These are phyloP conservation scores for Daldinia vernicosa DNA, from an alignment of 495 filamentous ascomycete species.

Conservation along the genomic window DNA sequence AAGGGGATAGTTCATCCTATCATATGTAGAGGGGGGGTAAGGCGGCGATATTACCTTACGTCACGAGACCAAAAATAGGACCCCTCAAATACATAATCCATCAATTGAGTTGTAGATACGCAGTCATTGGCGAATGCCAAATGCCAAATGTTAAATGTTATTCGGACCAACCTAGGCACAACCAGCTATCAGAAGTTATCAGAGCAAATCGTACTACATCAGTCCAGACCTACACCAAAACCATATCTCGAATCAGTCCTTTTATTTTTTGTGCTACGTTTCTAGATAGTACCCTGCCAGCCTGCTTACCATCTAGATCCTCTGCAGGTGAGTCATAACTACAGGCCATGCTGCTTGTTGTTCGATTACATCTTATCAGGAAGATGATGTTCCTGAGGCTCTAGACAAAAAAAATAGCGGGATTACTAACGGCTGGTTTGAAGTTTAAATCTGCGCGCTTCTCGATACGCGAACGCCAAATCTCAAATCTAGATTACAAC, in stretches of 20 bases:
- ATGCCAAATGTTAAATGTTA: too few species aligned
- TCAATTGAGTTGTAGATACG: not conserved
- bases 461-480: not conserved
- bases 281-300: not conserved
- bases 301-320: not conserved
- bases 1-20: too few species aligned
- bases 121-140: constrained; percentile 12
- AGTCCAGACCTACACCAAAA: not conserved
- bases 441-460: not conserved
- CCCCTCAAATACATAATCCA: not conserved
- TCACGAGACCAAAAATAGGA: constrained; percentile 11
- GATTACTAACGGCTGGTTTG: not conserved
- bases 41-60: constrained; percentile 30
- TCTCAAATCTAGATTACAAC: not conserved
- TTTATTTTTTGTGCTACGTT: not conserved
- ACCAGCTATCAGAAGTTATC: not conserved
- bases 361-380: not conserved
- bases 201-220: not conserved
- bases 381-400: not conserved
- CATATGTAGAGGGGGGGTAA: not conserved
- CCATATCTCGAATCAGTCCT: not conserved
- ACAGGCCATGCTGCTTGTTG: not conserved
- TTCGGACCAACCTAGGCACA: not conserved
- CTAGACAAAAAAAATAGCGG: not conserved
- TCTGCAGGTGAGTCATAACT: constrained; percentile 26